Evolutionary conservation across 1,139 yeast species (phyloP).

Genomic region (Candida gigantensis): DNA sequence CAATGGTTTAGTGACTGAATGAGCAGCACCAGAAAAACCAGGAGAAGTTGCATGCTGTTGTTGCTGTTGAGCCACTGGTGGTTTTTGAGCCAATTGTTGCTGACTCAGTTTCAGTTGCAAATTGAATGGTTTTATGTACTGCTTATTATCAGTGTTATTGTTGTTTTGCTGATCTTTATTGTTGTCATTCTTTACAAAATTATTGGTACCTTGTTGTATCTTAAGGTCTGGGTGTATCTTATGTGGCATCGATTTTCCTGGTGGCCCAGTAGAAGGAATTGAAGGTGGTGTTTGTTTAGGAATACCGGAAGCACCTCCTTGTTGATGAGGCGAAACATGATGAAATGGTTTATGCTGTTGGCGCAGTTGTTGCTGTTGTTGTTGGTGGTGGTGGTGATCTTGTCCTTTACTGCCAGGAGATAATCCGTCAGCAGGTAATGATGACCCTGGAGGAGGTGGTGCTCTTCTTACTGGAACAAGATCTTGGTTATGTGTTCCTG

Average conservation of each 20-base stretch:
- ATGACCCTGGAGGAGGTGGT: slow-evolving; percentile 50
- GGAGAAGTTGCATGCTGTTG: slow-evolving; percentile 7
- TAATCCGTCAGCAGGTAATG: slow-evolving; percentile 4
- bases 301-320: slow-evolving; percentile 21
- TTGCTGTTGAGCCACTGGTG: slow-evolving; percentile 6
- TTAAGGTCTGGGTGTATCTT: slow-evolving; percentile 37
- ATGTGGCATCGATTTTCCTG: slow-evolving; percentile 8
- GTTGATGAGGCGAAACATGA: slow-evolving; percentile 21
- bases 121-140: slow-evolving; percentile 12
- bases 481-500: slow-evolving; percentile 15
- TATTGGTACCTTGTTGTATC: slow-evolving; percentile 23
- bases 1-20: slow-evolving; percentile 16
- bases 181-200: slow-evolving; percentile 4
- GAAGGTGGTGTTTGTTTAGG: slow-evolving; percentile 38
- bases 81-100: slow-evolving; percentile 5
- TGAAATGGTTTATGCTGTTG: slow-evolving; percentile 8
- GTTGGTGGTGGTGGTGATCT: slow-evolving; percentile 1
- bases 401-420: not conserved
- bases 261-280: slow-evolving; percentile 24
- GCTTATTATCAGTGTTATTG: slow-evolving; percentile 3
- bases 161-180: slow-evolving; percentile 4
- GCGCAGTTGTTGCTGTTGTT: slow-evolving; percentile 11
- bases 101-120: slow-evolving; percentile 19
- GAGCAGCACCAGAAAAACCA: slow-evolving; percentile 14
- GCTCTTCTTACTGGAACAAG: slow-evolving; percentile 55